Percentiles rank a stretch among this genome's conserved stretches.
Conservation (phyloP, 495 filamentous ascomycete genomes). For the Hypoxylon crocopeplum region DNA sequence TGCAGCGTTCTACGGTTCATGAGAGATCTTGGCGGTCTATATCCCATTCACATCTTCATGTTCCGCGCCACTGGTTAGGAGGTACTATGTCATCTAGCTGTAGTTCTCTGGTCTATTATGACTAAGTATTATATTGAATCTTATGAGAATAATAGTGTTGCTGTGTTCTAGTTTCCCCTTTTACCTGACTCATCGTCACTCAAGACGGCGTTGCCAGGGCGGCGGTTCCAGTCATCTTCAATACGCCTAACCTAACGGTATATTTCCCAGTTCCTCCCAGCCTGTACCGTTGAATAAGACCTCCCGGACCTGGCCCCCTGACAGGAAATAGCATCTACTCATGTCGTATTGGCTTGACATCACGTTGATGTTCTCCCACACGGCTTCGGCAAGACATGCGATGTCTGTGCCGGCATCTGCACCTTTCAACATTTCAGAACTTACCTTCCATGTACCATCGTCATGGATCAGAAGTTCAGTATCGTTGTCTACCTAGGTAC, state of each 20-base stretch:
- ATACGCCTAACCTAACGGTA: background rate
- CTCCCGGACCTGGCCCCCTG: slow-evolving; percentile 5
- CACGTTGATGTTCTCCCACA: background rate
- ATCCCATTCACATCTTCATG: too few species aligned
- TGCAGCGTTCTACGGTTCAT: too few species aligned
- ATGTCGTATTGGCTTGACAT: slow-evolving; percentile 5
- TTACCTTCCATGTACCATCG: background rate
- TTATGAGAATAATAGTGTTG: too few species aligned
- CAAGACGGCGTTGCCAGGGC: too few species aligned
- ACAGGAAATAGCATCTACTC: slow-evolving; percentile 14
- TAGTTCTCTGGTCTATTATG: too few species aligned
- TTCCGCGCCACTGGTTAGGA: too few species aligned
- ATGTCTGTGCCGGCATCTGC: slow-evolving; percentile 6
- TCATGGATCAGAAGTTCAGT: background rate
- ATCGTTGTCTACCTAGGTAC: background rate
- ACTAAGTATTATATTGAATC: too few species aligned
- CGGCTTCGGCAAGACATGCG: slow-evolving; percentile 2
- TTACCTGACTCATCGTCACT: too few species aligned
- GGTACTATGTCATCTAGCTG: too few species aligned
- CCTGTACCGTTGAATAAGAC: slow-evolving; percentile 6
- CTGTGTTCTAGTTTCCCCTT: too few species aligned
- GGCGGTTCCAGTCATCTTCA: background rate
- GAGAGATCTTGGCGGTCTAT: too few species aligned
- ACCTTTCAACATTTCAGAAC: background rate
- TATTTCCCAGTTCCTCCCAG: slow-evolving; percentile 11